Conservation (phyloP, 2,329 filamentous ascomycete species). For the Purpureocillium lavendulum region DNA sequence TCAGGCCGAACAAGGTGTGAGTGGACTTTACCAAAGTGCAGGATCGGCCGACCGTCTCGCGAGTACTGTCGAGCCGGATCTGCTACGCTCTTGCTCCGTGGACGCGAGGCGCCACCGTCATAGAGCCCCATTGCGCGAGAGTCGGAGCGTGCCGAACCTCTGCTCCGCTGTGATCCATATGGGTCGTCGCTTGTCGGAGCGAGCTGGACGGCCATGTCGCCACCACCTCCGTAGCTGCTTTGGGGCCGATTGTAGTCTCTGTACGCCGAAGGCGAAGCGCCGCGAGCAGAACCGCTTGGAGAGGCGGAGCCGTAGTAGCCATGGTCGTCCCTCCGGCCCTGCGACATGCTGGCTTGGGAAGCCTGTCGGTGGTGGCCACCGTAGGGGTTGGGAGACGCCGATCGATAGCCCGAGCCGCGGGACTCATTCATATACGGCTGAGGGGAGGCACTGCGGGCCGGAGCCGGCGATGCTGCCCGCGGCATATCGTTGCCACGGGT, state of each 20-base stretch:
- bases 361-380: constrained; percentile 26
- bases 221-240: constrained; percentile 37
- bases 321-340: constrained; percentile 39
- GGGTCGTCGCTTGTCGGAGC: constrained; percentile 46
- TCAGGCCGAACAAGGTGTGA: background rate
- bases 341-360: constrained; percentile 29
- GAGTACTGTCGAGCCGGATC: constrained; percentile 76
- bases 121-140: constrained; percentile 48
- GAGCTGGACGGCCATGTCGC: constrained; percentile 62
- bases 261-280: constrained; percentile 40
- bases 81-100: constrained; percentile 78
- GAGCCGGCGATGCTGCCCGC: constrained; percentile 58
- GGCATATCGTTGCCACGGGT: constrained; percentile 53
- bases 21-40: constrained; percentile 70
- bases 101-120: constrained; percentile 38
- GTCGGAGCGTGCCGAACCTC: constrained; percentile 38
- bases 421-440: constrained; percentile 45
- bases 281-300: constrained; percentile 35
- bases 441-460: constrained; percentile 55
- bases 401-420: constrained; percentile 32
- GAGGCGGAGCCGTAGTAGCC: constrained; percentile 45
- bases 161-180: constrained; percentile 49
- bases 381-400: constrained; percentile 59
- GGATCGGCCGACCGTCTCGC: constrained; percentile 74
- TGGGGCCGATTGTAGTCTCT: constrained; percentile 39